These are phyloP conservation scores for Blastobotrys robertii DNA, from an alignment of 805 yeast genomes.

Conservation along the genomic window DNA sequence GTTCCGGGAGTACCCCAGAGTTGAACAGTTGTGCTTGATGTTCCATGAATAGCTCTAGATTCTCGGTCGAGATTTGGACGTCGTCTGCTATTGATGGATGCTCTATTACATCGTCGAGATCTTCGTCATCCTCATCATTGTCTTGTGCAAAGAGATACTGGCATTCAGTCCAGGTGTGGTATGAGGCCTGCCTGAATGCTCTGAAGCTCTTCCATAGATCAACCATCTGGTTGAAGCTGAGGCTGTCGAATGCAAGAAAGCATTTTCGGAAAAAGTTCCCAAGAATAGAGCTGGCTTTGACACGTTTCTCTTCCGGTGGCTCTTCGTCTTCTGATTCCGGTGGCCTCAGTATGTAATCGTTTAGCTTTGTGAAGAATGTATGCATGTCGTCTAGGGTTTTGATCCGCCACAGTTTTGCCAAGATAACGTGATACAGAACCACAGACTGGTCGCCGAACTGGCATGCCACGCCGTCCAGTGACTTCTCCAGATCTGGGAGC, in stretches of 20 bases:
- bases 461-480: neutral
- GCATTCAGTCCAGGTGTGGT: neutral
- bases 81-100: neutral
- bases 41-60: conserved; percentile 31
- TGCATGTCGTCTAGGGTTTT: conserved; percentile 12
- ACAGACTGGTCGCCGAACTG: neutral
- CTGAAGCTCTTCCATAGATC: conserved; percentile 32
- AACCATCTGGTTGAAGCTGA: conserved; percentile 37
- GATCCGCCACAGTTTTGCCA: conserved; percentile 8
- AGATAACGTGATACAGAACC: conserved; percentile 1
- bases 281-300: conserved; percentile 11
- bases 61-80: conserved; percentile 7
- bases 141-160: neutral
- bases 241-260: conserved; percentile 25
- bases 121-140: neutral
- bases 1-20: conserved; percentile 36
- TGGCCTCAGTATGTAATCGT: conserved; percentile 10
- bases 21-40: conserved; percentile 41
- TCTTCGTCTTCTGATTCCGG: conserved; percentile 1
- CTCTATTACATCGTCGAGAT: neutral
- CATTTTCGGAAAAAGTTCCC: conserved; percentile 19
- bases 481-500: no score
- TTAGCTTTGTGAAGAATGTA: conserved; percentile 9
- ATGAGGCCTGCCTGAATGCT: conserved; percentile 22
- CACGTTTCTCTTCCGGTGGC: neutral